Percentiles rank a stretch among this genome's conserved stretches.
Evolutionary conservation across 257 asterid genomes (phyloP).

Genomic region (Penstemon eatonii): DNA sequence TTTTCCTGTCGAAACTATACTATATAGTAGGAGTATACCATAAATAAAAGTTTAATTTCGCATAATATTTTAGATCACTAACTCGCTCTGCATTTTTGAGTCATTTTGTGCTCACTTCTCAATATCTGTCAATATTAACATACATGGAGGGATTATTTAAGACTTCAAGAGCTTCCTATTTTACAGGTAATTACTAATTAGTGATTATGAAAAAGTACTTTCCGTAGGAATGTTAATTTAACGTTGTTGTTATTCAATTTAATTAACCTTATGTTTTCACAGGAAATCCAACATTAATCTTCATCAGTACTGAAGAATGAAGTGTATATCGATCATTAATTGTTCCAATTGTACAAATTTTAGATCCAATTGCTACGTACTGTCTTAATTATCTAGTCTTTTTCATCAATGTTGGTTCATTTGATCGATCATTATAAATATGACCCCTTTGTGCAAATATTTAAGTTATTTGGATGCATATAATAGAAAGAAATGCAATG

Average conservation of each 20-base stretch:
- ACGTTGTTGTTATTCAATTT: too few relatives aligned
- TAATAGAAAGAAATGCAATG: too few relatives aligned
- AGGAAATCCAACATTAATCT: too few relatives aligned
- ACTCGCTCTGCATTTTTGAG: too few relatives aligned
- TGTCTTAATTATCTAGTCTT: not conserved
- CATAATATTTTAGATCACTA: too few relatives aligned
- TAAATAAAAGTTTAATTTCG: not conserved
- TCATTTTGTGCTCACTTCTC: constrained; percentile 45
- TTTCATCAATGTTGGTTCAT: not conserved
- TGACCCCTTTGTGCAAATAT: too few relatives aligned
- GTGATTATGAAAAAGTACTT: not conserved
- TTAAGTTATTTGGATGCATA: too few relatives aligned
- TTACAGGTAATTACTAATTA: not conserved
- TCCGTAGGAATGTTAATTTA: too few relatives aligned
- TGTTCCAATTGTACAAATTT: not conserved
- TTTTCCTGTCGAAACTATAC: not conserved
- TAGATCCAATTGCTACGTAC: not conserved
- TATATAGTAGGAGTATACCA: not conserved
- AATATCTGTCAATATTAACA: constrained; percentile 44
- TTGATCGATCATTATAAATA: too few relatives aligned
- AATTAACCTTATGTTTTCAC: too few relatives aligned
- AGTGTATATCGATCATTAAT: too few relatives aligned
- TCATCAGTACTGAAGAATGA: too few relatives aligned
- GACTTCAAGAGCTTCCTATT: not conserved
- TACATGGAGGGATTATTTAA: constrained; percentile 22